These are phyloP conservation scores for Linnemannia exigua DNA, from an alignment of 192 early-diverging fungal genomes.

Conservation along the genomic window DNA sequence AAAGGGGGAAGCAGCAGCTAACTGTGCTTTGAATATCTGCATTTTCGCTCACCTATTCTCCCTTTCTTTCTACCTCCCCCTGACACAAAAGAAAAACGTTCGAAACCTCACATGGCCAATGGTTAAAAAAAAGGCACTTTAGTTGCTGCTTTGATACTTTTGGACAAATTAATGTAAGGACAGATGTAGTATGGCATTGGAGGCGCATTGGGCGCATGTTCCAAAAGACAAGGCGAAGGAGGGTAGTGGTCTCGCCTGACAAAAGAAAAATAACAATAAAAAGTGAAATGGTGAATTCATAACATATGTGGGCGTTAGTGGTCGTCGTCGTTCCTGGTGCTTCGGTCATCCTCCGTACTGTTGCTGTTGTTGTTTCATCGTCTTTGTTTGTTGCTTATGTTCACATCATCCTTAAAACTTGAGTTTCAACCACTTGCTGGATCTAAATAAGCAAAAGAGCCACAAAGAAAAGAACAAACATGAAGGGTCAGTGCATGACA, in stretches of 20 bases:
- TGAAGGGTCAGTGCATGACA: neutral
- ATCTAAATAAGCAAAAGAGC: neutral
- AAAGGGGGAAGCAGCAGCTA: neutral
- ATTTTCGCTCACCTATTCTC: neutral
- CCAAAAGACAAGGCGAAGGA: neutral
- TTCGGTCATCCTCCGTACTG: neutral
- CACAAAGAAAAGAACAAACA: neutral
- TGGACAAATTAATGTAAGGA: neutral
- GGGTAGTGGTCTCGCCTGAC: neutral
- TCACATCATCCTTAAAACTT: constrained; percentile 8
- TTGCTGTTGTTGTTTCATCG: too few species aligned
- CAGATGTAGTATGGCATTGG: neutral
- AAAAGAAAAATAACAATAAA: neutral
- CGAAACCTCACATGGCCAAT: neutral
- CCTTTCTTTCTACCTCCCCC: neutral
- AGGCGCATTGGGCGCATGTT: neutral
- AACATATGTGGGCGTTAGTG: neutral
- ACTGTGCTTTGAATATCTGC: neutral
- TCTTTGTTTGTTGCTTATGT: neutral
- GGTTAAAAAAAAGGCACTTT: neutral
- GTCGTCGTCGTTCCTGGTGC: neutral
- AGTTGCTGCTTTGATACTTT: neutral
- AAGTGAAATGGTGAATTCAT: neutral
- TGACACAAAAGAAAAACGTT: neutral
- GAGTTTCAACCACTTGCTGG: constrained; percentile 29